Percentiles rank a stretch among this genome's conserved stretches.
Conservation (phyloP, 306 rosid species). For the Prunus armeniaca region DNA sequence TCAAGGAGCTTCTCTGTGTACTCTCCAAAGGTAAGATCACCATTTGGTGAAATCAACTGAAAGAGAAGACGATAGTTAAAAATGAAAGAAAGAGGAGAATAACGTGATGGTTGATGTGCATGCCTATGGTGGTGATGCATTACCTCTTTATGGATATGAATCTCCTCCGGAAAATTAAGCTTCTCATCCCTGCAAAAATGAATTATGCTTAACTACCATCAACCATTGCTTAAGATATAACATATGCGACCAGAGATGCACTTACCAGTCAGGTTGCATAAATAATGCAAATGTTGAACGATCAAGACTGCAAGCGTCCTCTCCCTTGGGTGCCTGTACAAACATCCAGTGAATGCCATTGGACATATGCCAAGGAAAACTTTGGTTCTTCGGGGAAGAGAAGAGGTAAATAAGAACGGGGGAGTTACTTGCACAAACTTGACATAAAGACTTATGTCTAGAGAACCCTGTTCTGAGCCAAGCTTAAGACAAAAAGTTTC, state of each 20-base stretch:
- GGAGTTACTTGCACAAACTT: no score
- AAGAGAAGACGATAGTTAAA: not conserved
- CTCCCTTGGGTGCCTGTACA: conserved; percentile 69
- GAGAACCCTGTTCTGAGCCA: not conserved
- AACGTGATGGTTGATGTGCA: not conserved
- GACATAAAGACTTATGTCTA: no score
- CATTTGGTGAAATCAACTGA: conserved; percentile 71
- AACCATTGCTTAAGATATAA: not conserved
- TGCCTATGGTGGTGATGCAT: conserved; percentile 1
- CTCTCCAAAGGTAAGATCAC: conserved; percentile 80
- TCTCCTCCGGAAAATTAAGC: conserved; percentile 68
- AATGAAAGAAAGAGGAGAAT: not conserved
- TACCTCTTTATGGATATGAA: conserved; percentile 84
- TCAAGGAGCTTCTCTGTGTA: conserved; percentile 82
- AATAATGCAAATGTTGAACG: conserved; percentile 90
- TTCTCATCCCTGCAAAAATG: conserved; percentile 72
- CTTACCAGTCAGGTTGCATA: conserved; percentile 97
- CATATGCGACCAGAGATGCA: not conserved
- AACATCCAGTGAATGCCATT: conserved; percentile 8
- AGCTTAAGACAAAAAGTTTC: not conserved
- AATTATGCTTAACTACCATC: not conserved
- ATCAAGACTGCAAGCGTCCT: conserved; percentile 65
- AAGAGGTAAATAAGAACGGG: not conserved
- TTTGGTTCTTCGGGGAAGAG: not conserved
- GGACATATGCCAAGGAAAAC: not conserved